phyloP scores from a whole-genome alignment of 768 basidiomycete genomes.

The Multifurca ochricompacta region DNA sequence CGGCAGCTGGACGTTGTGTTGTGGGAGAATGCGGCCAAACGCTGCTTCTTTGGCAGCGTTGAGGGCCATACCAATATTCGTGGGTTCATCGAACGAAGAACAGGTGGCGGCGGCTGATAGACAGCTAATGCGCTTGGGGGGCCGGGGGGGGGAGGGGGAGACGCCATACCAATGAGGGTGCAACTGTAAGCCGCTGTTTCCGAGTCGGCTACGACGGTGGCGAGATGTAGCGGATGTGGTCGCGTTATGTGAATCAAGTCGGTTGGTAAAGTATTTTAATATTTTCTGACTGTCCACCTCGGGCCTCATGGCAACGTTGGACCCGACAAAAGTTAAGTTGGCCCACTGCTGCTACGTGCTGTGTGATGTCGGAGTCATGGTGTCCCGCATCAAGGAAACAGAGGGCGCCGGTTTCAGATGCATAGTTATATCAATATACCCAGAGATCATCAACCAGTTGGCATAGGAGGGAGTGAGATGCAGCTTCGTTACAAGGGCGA shows the following conservation, averaged over 20 bases:
- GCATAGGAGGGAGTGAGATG: neutral
- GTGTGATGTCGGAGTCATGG: neutral
- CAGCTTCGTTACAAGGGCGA: neutral
- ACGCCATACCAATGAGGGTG: neutral
- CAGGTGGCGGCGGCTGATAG: slow-evolving; percentile 27
- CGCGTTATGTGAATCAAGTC: neutral
- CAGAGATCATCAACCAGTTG: neutral
- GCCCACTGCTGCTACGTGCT: neutral
- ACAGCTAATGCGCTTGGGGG: neutral
- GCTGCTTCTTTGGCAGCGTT: slow-evolving; percentile 76
- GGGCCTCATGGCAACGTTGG: neutral
- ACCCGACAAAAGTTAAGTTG: neutral
- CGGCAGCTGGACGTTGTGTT: slow-evolving; percentile 72
- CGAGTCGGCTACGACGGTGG: neutral
- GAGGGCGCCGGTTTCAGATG: neutral
- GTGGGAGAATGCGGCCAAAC: slow-evolving; percentile 68
- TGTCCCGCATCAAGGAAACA: neutral
- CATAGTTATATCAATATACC: neutral
- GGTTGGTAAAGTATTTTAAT: neutral
- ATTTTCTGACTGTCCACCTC: neutral
- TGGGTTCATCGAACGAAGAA: slow-evolving; percentile 71
- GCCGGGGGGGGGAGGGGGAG: neutral
- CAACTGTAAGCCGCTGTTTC: neutral
- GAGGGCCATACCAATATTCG: slow-evolving; percentile 75
- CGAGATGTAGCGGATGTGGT: neutral